phyloP scores from a whole-genome alignment of 768 basidiomycete species.

The Russula brevipes region DNA sequence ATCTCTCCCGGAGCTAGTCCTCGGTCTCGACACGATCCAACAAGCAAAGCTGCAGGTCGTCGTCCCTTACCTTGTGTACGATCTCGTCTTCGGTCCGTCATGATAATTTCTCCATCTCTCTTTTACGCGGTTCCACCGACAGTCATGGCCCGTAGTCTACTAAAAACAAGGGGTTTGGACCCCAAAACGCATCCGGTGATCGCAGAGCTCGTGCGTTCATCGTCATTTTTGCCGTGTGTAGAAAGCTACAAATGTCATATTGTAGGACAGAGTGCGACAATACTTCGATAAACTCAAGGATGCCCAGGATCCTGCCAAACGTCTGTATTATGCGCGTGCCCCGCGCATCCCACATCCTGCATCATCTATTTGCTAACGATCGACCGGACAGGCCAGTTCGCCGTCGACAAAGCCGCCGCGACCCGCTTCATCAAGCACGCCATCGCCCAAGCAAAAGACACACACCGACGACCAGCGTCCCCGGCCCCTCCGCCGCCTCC shows the following conservation, averaged over 20 bases:
- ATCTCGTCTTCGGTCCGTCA: conserved; percentile 74
- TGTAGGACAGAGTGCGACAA: conserved; percentile 64
- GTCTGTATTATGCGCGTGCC: conserved; percentile 35
- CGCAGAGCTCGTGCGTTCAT: conserved; percentile 53
- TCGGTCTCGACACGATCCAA: conserved; percentile 63
- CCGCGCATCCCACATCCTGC: background rate
- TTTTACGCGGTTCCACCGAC: background rate
- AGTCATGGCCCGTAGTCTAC: conserved; percentile 49
- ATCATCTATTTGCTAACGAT: background rate
- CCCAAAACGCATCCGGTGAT: conserved; percentile 74
- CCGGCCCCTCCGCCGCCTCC: conserved; percentile 21
- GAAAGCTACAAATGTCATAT: too few species aligned
- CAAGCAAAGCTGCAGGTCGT: conserved; percentile 78
- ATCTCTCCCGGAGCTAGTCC: conserved; percentile 59
- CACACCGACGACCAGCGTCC: background rate
- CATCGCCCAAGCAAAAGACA: conserved; percentile 53
- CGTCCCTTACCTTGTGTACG: conserved; percentile 78
- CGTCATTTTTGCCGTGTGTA: background rate
- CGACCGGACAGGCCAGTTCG: conserved; percentile 34
- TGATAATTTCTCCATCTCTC: background rate
- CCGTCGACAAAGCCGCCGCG: conserved; percentile 76
- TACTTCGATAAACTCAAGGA: conserved; percentile 81
- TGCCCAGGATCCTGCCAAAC: conserved; percentile 62
- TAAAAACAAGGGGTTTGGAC: conserved; percentile 75
- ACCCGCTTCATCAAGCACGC: conserved; percentile 80